Conservation (phyloP, 2,329 filamentous ascomycete species). For the Claviceps sp. region DNA sequence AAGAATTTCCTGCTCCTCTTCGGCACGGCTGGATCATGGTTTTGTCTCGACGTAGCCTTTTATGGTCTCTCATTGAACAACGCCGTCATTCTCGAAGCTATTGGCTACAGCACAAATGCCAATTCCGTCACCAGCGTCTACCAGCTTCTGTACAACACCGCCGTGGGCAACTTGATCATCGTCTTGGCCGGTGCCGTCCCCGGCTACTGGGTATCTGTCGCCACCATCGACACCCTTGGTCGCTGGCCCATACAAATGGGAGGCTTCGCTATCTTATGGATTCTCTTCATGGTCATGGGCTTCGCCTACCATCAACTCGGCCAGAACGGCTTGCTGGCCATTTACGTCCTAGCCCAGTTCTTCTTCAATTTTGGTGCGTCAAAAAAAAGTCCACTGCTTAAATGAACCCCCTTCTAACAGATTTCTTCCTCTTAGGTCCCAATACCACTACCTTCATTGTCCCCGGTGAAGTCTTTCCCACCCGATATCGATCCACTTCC, state of each 20-base stretch:
- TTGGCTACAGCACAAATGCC: conserved; percentile 48
- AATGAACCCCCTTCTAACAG: background rate
- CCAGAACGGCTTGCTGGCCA: conserved; percentile 39
- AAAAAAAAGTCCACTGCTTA: background rate
- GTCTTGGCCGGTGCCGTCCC: conserved; percentile 68
- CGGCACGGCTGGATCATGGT: conserved; percentile 78
- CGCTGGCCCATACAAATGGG: conserved; percentile 65
- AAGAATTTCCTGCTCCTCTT: conserved; percentile 60
- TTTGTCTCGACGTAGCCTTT: conserved; percentile 51
- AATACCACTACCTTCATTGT: conserved; percentile 46
- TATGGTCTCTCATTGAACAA: conserved; percentile 67
- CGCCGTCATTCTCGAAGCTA: conserved; percentile 54
- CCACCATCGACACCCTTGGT: conserved; percentile 58
- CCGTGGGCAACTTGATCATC: conserved; percentile 66
- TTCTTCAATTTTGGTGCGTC: conserved; percentile 41
- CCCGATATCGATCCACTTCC: conserved; percentile 41
- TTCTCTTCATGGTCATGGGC: conserved; percentile 49
- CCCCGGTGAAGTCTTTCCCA: conserved; percentile 43
- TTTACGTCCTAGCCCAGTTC: conserved; percentile 44
- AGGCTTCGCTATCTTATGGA: conserved; percentile 47
- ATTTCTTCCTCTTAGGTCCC: conserved; percentile 21
- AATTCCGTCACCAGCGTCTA: conserved; percentile 41
- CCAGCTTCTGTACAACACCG: conserved; percentile 57
- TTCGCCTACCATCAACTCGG: conserved; percentile 44
- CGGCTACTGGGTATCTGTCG: conserved; percentile 71